These are phyloP conservation scores for Xylaria grammica DNA, from an alignment of 495 filamentous ascomycete genomes.

Conservation along the genomic window DNA sequence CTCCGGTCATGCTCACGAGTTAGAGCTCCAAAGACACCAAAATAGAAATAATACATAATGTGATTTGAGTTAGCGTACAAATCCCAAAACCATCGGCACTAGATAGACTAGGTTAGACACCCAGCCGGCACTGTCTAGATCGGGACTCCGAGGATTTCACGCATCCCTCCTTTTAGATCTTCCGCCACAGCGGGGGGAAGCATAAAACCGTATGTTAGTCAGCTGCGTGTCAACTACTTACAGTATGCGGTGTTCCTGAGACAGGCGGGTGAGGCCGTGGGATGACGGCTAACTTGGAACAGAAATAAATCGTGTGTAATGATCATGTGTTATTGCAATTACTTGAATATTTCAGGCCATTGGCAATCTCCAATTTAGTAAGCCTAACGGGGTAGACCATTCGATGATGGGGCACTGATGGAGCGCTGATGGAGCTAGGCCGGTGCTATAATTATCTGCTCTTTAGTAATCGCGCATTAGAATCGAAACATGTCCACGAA, in stretches of 20 bases:
- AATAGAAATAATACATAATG: too few relatives aligned
- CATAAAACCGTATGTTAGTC: neutral
- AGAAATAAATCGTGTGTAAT: conserved; percentile 2
- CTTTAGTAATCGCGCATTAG: conserved; percentile 17
- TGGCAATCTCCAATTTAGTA: conserved; percentile 5
- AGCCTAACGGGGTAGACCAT: conserved; percentile 13
- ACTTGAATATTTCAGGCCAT: neutral
- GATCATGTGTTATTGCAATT: conserved; percentile 5
- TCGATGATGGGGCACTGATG: conserved; percentile 14
- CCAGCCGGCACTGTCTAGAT: neutral
- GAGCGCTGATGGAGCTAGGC: conserved; percentile 17
- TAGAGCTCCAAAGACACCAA: too few relatives aligned
- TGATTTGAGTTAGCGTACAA: conserved; percentile 5
- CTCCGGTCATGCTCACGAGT: too few relatives aligned
- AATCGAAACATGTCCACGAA: conserved; percentile 11
- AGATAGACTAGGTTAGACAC: neutral
- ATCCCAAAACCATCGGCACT: neutral
- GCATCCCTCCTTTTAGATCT: neutral
- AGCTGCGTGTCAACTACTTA: too few relatives aligned
- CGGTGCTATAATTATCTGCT: conserved; percentile 20
- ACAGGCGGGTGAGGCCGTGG: neutral
- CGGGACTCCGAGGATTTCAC: neutral
- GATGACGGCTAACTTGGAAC: neutral
- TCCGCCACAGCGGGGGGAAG: neutral
- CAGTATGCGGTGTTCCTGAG: too few relatives aligned